Conservation (phyloP, 2,329 filamentous ascomycete genomes). For the Pseudopithomyces maydicus region DNA sequence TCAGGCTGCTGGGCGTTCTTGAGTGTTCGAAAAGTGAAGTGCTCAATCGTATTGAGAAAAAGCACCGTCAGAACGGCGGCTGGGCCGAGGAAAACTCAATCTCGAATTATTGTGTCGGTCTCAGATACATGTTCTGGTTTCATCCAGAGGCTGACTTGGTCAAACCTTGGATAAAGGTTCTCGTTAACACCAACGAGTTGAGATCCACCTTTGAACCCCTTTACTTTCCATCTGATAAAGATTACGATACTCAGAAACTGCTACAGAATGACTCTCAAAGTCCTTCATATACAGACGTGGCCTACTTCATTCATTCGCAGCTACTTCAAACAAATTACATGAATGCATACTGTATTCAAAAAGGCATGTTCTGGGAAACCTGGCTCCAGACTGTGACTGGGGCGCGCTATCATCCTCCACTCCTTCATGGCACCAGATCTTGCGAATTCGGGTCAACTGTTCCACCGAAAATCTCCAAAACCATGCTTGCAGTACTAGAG, state of each 20-base stretch:
- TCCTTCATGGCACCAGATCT: background rate
- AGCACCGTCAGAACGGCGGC: background rate
- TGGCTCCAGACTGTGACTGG: slow-evolving; percentile 17
- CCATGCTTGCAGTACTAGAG: slow-evolving; percentile 3
- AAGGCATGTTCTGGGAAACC: slow-evolving; percentile 11
- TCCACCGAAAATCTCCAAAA: slow-evolving; percentile 7
- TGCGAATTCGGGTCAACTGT: too few relatives aligned
- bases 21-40: slow-evolving; percentile 17
- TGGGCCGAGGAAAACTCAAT: background rate
- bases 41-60: slow-evolving; percentile 12
- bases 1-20: slow-evolving; percentile 18
- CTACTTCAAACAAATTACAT: background rate
- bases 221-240: slow-evolving; percentile 17
- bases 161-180: slow-evolving; percentile 9
- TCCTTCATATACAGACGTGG: background rate
- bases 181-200: background rate
- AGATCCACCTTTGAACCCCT: background rate
- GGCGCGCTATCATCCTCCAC: slow-evolving; percentile 15
- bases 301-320: background rate
- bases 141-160: background rate
- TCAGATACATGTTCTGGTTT: slow-evolving; percentile 19
- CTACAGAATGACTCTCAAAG: background rate
- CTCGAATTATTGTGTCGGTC: slow-evolving; percentile 5
- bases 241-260: slow-evolving; percentile 21
- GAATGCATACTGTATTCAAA: background rate